phyloP scores from a whole-genome alignment of 331 rosid genomes.

The Spiraea crenata region DNA sequence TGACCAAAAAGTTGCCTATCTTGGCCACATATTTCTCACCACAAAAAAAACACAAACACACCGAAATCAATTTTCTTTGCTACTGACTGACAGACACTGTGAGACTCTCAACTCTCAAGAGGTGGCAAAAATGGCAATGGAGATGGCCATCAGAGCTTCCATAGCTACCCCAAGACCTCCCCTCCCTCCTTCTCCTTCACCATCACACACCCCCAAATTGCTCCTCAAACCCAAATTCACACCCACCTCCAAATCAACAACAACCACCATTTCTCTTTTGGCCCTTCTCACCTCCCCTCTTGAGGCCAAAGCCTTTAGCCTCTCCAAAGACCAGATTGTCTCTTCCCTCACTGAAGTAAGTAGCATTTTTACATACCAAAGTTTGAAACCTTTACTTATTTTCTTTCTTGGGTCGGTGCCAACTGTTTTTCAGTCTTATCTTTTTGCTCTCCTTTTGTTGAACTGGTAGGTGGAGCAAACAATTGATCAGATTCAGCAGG shows the following conservation, averaged over 20 bases:
- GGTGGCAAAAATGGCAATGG: constrained; percentile 49
- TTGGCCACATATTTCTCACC: constrained; percentile 51
- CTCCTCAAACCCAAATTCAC: constrained; percentile 34
- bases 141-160: constrained; percentile 65
- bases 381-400: neutral
- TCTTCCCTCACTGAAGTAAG: constrained; percentile 75
- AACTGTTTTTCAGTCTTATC: constrained; percentile 8
- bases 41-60: constrained; percentile 3
- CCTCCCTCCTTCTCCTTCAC: constrained; percentile 30
- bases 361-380: neutral
- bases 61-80: neutral
- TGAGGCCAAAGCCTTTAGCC: constrained; percentile 65
- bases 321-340: constrained; percentile 77
- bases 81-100: neutral
- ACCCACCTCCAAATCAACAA: constrained; percentile 48
- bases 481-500: constrained; percentile 71
- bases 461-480: constrained; percentile 71
- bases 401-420: constrained; percentile 12
- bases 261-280: constrained; percentile 65
- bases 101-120: neutral
- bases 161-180: constrained; percentile 37
- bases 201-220: constrained; percentile 32
- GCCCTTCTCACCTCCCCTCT: constrained; percentile 56
- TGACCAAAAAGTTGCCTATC: constrained; percentile 8
- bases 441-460: neutral